Evolutionary conservation across 106 monocot species (phyloP).

Genomic region (Hemerocallis citrina): DNA sequence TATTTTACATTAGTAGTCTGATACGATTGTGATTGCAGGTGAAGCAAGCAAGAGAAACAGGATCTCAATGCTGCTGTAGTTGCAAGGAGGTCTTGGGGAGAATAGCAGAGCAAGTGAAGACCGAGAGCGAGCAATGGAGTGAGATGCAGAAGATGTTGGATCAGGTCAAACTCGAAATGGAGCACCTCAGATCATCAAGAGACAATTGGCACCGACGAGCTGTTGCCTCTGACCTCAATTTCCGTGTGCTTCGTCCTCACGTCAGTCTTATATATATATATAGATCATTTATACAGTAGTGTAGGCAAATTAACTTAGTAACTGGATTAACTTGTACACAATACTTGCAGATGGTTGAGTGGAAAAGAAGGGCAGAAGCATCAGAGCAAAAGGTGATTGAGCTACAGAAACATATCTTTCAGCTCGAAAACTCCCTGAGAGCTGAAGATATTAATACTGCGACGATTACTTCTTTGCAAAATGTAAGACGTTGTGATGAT

Average conservation of each 20-base stretch:
- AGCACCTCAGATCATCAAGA: conserved; percentile 50
- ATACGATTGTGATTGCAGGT: neutral
- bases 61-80: conserved; percentile 27
- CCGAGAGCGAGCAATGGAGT: conserved; percentile 64
- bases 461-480: neutral
- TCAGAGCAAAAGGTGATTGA: conserved; percentile 32
- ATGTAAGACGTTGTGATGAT: neutral
- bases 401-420: conserved; percentile 22
- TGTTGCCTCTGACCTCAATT: conserved; percentile 33
- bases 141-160: conserved; percentile 79
- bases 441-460: too few species aligned
- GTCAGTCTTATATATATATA: too few species aligned
- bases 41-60: conserved; percentile 12
- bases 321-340: too few species aligned
- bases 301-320: too few species aligned
- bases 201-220: conserved; percentile 75
- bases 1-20: neutral
- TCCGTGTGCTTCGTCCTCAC: conserved; percentile 32
- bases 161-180: conserved; percentile 69
- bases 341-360: conserved; percentile 43
- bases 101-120: conserved; percentile 56
- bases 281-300: too few species aligned
- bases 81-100: conserved; percentile 58
- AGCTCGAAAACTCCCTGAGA: conserved; percentile 5
- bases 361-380: conserved; percentile 41